Base-by-base conservation (phyloP, 2,329 filamentous ascomycete genomes). In the Canariomyces notabilis region DNA sequence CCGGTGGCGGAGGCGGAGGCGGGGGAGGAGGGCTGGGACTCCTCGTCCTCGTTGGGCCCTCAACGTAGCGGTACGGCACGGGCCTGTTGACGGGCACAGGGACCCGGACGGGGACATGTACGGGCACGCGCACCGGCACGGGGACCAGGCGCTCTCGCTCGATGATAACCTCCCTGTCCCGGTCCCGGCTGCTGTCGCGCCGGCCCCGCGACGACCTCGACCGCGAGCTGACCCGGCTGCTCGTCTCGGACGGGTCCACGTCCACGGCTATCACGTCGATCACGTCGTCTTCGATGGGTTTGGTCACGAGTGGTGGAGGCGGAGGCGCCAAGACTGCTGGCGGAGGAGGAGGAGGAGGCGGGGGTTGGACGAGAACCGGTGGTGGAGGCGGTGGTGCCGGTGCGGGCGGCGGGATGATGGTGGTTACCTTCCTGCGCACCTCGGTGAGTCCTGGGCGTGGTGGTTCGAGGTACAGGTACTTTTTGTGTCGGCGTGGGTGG, bases 61-160 rank as follows among this genome's bases (percentile, higher is more conserved):
- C 73, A 38, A 79, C 67, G 54, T 78, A 77, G 6, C 76, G 72
- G 56, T 67, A 79, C 22, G 73, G 73, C 31, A 76, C 74, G 51
- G 70, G 71, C 49, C 68, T 62, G 12, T 60, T 61, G 40, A 63
- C 66, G 1, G 66, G 68, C 5, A 71, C 66, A 15, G 68, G 71
- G 2, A 73, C 65, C 6, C 36, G 45, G 5, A 52, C 46, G 7
- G 39, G 47, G 2, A 53, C 49, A 1, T 32, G 53, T 1, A 53
- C 42, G 31, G 49, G 56, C 2, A 69, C 68, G 2, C 65, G 68
- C 2, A 72, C 67, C 16, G 67, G 70, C 3, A 72, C 64, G 18
- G 51, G 51, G 1, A 57, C 42, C 15, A 73, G 54, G 42, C 67
- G 66, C 57, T 79, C 76, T 20, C 75, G 68, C 62, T 79, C 74